phyloP scores from a whole-genome alignment of 2,329 filamentous ascomycete genomes.

The Colletotrichum euphorbiae region DNA sequence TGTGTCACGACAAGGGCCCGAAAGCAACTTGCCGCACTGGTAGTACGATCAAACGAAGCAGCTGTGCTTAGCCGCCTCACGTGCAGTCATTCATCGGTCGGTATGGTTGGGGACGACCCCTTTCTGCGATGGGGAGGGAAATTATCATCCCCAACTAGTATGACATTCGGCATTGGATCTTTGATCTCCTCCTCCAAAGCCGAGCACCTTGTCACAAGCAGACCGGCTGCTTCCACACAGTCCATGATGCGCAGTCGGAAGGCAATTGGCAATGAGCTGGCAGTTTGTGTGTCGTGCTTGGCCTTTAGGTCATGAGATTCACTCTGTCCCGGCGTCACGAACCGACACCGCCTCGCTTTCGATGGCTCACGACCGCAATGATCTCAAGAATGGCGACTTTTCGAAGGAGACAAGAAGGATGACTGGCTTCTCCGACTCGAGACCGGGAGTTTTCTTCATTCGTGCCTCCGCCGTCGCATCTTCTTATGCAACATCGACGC shows the following conservation, averaged over 20 bases:
- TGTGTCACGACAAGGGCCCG: background rate
- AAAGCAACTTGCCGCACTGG: conserved; percentile 23
- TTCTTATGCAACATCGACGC: background rate
- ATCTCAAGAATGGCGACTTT: background rate
- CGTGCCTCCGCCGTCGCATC: background rate
- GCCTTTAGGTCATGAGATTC: background rate
- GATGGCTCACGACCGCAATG: too few relatives aligned
- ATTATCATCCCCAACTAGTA: conserved; percentile 5
- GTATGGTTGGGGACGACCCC: background rate
- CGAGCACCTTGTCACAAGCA: background rate
- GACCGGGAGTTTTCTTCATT: background rate
- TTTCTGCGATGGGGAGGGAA: background rate
- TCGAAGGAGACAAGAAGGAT: background rate
- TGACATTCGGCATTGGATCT: background rate
- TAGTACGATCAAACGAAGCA: conserved; percentile 12
- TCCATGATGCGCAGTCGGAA: background rate
- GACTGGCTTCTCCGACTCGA: background rate
- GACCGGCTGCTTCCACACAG: background rate
- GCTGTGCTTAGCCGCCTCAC: conserved; percentile 12
- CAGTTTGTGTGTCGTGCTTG: background rate
- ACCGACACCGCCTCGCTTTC: background rate
- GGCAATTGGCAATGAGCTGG: background rate
- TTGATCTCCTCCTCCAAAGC: background rate
- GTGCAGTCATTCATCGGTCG: background rate
- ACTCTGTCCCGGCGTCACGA: background rate